phyloP scores from a whole-genome alignment of 192 early-diverging fungal species.

The Endogone sp. region DNA sequence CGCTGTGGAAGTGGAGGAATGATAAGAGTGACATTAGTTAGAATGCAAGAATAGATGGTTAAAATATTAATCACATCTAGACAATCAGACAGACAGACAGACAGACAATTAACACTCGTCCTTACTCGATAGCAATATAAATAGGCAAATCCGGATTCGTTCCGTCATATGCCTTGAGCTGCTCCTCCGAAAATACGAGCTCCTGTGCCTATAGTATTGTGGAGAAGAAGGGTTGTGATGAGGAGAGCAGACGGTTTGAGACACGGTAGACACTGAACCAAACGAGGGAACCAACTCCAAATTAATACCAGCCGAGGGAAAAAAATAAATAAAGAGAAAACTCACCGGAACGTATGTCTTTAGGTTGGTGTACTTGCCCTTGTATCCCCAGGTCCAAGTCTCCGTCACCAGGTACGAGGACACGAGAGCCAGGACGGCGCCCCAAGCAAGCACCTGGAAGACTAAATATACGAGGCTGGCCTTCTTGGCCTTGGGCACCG shows the following conservation, averaged over 20 bases:
- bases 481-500: too few species aligned
- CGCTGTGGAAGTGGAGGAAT: conserved; percentile 39
- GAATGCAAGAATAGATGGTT: too few species aligned
- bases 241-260: not conserved
- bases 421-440: conserved; percentile 38
- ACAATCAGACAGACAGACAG: too few species aligned
- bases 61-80: too few species aligned
- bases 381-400: conserved; percentile 70
- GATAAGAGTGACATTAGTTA: too few species aligned
- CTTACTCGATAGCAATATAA: conserved; percentile 84
- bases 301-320: not conserved
- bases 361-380: conserved; percentile 67
- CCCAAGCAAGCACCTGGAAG: conserved; percentile 5
- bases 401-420: conserved; percentile 71
- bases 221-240: not conserved
- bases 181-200: conserved; percentile 64
- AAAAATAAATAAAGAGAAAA: not conserved
- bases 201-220: conserved; percentile 37
- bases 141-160: conserved; percentile 74
- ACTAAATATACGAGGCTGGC: too few species aligned
- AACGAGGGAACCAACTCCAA: not conserved
- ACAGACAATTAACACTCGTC: too few species aligned
- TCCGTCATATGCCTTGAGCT: conserved; percentile 85
- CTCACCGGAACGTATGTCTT: conserved; percentile 65
- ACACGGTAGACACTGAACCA: too few species aligned